Percentiles rank a stretch among this genome's conserved stretches.
Evolutionary conservation across 2,329 filamentous ascomycete genomes (phyloP).

Genomic region (Pseudogymnoascus sp.): DNA sequence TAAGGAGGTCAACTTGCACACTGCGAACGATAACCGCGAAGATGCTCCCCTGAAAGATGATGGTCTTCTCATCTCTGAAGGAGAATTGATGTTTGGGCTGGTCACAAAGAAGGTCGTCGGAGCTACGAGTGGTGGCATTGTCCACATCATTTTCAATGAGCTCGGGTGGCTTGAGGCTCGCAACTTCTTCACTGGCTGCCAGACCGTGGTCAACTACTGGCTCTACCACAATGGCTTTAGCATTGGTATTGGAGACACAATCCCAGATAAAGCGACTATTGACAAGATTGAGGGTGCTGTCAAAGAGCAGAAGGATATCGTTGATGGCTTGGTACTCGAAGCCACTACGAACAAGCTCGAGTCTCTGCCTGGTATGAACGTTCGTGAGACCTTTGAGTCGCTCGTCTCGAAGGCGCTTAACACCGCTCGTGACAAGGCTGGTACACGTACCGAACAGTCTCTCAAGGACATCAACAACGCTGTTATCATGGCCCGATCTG

Average conservation of each 20-base stretch:
- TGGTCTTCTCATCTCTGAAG: slow-evolving; percentile 74
- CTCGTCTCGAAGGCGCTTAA: slow-evolving; percentile 93
- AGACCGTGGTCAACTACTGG: slow-evolving; percentile 96
- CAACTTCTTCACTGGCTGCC: slow-evolving; percentile 90
- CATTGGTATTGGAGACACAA: slow-evolving; percentile 96
- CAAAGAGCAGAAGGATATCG: slow-evolving; percentile 70
- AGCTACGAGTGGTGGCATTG: slow-evolving; percentile 79
- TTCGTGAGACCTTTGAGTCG: slow-evolving; percentile 96
- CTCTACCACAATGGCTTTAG: slow-evolving; percentile 92
- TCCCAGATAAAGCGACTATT: slow-evolving; percentile 81
- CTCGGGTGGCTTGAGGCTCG: slow-evolving; percentile 79
- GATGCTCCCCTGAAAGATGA: slow-evolving; percentile 63
- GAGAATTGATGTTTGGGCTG: slow-evolving; percentile 83
- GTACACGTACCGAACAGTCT: slow-evolving; percentile 83
- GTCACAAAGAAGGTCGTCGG: slow-evolving; percentile 92
- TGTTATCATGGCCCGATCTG: slow-evolving; percentile 89
- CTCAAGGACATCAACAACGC: slow-evolving; percentile 95
- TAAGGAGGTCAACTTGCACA: slow-evolving; percentile 70
- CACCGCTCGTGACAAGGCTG: slow-evolving; percentile 90
- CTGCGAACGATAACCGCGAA: slow-evolving; percentile 50
- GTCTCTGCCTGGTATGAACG: slow-evolving; percentile 94
- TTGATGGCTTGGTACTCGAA: slow-evolving; percentile 63
- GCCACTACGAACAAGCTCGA: slow-evolving; percentile 86
- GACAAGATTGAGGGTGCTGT: slow-evolving; percentile 77
- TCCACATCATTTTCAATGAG: slow-evolving; percentile 96